These are phyloP conservation scores for Thalia dealbata DNA, from an alignment of 176 grass and related monocot genomes.

Conservation along the genomic window DNA sequence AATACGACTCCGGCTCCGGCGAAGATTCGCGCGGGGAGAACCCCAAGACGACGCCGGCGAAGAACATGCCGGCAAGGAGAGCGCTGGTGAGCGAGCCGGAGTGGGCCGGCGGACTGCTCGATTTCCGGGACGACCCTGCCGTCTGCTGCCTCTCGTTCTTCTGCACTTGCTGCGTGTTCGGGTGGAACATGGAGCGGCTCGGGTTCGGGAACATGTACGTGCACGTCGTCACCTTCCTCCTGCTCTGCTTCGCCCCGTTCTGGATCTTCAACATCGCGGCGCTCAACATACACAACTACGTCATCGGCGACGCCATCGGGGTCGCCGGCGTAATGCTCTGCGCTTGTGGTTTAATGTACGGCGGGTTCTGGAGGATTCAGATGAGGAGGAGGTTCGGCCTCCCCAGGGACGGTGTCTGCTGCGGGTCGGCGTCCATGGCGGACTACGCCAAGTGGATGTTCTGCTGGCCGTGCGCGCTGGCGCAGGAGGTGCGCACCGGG, in stretches of 20 bases:
- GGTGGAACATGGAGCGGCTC: slow-evolving; percentile 94
- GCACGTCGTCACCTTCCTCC: slow-evolving; percentile 58
- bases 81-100: slow-evolving; percentile 28
- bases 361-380: slow-evolving; percentile 87
- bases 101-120: slow-evolving; percentile 55
- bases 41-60: background rate
- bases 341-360: slow-evolving; percentile 65
- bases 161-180: slow-evolving; percentile 81
- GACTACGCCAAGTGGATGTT: slow-evolving; percentile 65
- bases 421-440: slow-evolving; percentile 37
- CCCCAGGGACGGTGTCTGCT: slow-evolving; percentile 36
- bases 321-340: slow-evolving; percentile 45
- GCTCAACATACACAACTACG: slow-evolving; percentile 51
- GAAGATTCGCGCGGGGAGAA: slow-evolving; percentile 24
- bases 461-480: slow-evolving; percentile 71
- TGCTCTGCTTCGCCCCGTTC: slow-evolving; percentile 72
- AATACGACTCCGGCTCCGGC: slow-evolving; percentile 21
- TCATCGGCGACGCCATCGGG: slow-evolving; percentile 38
- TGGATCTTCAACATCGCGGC: slow-evolving; percentile 87
- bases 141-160: slow-evolving; percentile 53
- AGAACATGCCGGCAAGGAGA: slow-evolving; percentile 13
- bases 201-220: slow-evolving; percentile 92
- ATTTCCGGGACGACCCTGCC: slow-evolving; percentile 48
- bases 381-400: slow-evolving; percentile 64
- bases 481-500: slow-evolving; percentile 78